Base-by-base conservation (phyloP, 1,284 basidiomycete genomes). In the Melampsora larici-populina region DNA sequence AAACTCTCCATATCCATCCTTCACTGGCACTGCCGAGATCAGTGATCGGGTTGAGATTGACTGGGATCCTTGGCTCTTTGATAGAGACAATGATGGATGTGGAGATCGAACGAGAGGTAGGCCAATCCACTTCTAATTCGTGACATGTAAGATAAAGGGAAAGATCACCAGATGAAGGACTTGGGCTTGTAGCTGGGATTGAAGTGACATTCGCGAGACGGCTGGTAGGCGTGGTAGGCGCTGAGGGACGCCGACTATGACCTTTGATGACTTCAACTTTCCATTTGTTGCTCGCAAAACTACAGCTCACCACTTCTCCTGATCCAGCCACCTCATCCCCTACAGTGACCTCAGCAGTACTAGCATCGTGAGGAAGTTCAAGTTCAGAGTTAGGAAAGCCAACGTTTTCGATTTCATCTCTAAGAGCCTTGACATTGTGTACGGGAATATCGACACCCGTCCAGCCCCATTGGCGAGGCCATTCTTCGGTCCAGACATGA, bases 201-300 rank as follows among this genome's bases (percentile, higher is more conserved):
- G 26, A n/a, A 29, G 15, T 36, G 49, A 55, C 1, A 31, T 49
- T 70, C 8, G 43, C 24, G 6, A 48, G 15, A 69, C 2, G 9
- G 13, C 60, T 75, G 0, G 73, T 75, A 24, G 73, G 73, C 9
- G 73, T 75, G 1, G 73, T 58, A 15, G 73, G 73, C 2, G 64
- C 65, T 17, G 73, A 75, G 9, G 73, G 64, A 17, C 73, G n/a
- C 49, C 71, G 15, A 21, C 8, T 29, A 51, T 74, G 71, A 55
- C n/a, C 46, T 66, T 65, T 74, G 43, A 74, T 62, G 63, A 75
- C 29, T 58, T 75, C 73, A 15, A 75, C 73, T 46, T 75, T 75
- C 73, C 73, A 75, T 29, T 64, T 43, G 33, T 75, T 49, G 13
- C 21, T 60, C 3, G 63, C 64, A 60, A 75, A 75, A 21, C 36